phyloP scores from a whole-genome alignment of 495 filamentous ascomycete genomes.

The Glonium stellatum region DNA sequence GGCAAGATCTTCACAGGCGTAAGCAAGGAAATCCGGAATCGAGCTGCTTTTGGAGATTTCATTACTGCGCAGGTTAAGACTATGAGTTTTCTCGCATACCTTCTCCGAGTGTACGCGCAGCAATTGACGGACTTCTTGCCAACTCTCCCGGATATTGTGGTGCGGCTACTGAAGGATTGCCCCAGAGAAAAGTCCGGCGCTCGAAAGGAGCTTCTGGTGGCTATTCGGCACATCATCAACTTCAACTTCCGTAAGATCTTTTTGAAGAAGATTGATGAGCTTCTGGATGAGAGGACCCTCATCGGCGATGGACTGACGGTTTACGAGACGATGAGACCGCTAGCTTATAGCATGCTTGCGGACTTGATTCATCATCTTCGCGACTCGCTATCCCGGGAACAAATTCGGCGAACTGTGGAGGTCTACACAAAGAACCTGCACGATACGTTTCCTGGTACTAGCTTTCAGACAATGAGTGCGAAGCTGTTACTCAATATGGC shows the following conservation, averaged over 20 bases:
- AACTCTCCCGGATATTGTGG: constrained; percentile 80
- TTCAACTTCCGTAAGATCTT: constrained; percentile 98
- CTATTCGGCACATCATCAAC: constrained; percentile 97
- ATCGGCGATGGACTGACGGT: constrained; percentile 96
- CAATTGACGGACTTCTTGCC: constrained; percentile 86
- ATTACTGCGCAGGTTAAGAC: constrained; percentile 98
- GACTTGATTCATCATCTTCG: constrained; percentile 97
- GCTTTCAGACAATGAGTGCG: constrained; percentile 99
- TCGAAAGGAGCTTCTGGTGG: constrained; percentile 90
- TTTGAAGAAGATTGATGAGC: constrained; percentile 85
- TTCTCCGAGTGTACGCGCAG: constrained; percentile 79
- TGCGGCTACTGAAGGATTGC: constrained; percentile 86
- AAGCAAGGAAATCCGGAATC: constrained; percentile 86
- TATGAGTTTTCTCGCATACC: constrained; percentile 96
- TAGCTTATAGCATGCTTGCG: constrained; percentile 97
- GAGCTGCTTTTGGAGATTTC: constrained; percentile 92
- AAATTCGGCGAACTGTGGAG: constrained; percentile 90
- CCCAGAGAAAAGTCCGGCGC: constrained; percentile 89
- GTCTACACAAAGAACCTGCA: constrained; percentile 96
- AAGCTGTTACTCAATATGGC: constrained; percentile 96
- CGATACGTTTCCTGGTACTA: constrained; percentile 93
- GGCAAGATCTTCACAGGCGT: constrained; percentile 85
- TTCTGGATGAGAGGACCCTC: constrained; percentile 85
- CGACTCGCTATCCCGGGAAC: constrained; percentile 70
- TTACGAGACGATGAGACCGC: constrained; percentile 89